Evolutionary conservation across 768 basidiomycete species (phyloP).

Genomic region (Gymnopilus dilepis): DNA sequence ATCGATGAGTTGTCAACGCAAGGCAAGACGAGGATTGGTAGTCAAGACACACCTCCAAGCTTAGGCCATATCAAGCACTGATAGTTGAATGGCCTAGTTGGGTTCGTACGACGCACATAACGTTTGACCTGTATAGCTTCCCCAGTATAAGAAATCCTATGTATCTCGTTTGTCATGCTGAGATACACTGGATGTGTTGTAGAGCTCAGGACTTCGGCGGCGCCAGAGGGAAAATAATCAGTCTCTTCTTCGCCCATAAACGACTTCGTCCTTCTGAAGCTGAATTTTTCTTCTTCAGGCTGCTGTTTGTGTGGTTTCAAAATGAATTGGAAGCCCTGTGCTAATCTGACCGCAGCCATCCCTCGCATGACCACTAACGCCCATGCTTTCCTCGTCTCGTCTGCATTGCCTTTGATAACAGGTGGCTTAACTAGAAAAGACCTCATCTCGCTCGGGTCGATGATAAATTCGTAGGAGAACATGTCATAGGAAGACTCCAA

Average conservation of each 20-base stretch:
- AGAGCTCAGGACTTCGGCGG: constrained; percentile 65
- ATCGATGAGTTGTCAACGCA: background rate
- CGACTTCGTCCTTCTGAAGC: constrained; percentile 56
- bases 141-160: constrained; percentile 90
- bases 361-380: constrained; percentile 86
- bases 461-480: constrained; percentile 87
- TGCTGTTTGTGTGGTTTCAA: constrained; percentile 48
- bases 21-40: background rate
- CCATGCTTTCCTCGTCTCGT: constrained; percentile 71
- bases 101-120: constrained; percentile 77
- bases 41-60: constrained; percentile 56
- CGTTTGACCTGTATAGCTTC: constrained; percentile 88
- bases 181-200: constrained; percentile 82
- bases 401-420: constrained; percentile 47
- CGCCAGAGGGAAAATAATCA: constrained; percentile 61
- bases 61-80: constrained; percentile 95
- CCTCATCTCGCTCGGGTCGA: constrained; percentile 82
- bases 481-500: constrained; percentile 80
- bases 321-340: constrained; percentile 95
- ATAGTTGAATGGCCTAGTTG: constrained; percentile 71
- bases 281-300: constrained; percentile 37
- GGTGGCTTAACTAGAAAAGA: constrained; percentile 86
- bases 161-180: constrained; percentile 95
- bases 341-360: constrained; percentile 90
- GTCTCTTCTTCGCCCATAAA: constrained; percentile 60